phyloP scores from a whole-genome alignment of 2,329 filamentous ascomycete species.

The Magnaporthiopsis incrustans region DNA sequence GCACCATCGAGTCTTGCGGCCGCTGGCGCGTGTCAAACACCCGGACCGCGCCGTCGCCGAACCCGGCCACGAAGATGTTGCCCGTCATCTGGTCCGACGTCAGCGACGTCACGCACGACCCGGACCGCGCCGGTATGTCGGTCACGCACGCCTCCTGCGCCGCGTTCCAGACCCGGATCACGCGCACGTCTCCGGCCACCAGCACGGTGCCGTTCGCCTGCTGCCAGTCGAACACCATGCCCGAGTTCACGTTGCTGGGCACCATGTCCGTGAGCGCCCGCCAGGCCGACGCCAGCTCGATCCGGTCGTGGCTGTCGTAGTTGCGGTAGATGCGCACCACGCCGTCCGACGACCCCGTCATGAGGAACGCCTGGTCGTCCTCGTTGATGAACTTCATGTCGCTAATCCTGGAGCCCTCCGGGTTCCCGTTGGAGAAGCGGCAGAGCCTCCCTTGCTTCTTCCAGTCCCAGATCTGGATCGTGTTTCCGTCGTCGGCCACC shows the following conservation, averaged over 20 bases:
- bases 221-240: slow-evolving; percentile 97
- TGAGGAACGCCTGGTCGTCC: slow-evolving; percentile 87
- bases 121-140: slow-evolving; percentile 90
- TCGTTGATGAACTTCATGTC: slow-evolving; percentile 98
- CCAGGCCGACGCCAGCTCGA: slow-evolving; percentile 86
- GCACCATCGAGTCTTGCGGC: slow-evolving; percentile 85
- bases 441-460: slow-evolving; percentile 65
- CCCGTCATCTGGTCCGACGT: slow-evolving; percentile 98
- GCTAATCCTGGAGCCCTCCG: slow-evolving; percentile 81
- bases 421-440: slow-evolving; percentile 92
- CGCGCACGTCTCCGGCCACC: slow-evolving; percentile 92
- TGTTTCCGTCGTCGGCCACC: slow-evolving; percentile 88
- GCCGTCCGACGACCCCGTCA: slow-evolving; percentile 93
- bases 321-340: slow-evolving; percentile 89
- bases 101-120: slow-evolving; percentile 89
- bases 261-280: slow-evolving; percentile 89
- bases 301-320: slow-evolving; percentile 69
- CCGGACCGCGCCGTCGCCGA: slow-evolving; percentile 88
- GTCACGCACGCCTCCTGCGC: slow-evolving; percentile 85
- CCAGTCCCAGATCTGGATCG: slow-evolving; percentile 91
- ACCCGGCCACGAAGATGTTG: slow-evolving; percentile 91
- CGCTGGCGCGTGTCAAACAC: slow-evolving; percentile 86
- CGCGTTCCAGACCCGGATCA: slow-evolving; percentile 94
- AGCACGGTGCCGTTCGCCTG: slow-evolving; percentile 91
- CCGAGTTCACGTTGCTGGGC: slow-evolving; percentile 87